These are phyloP conservation scores for Cladobotryum protrusum DNA, from an alignment of 2,329 filamentous ascomycete species.

Conservation along the genomic window DNA sequence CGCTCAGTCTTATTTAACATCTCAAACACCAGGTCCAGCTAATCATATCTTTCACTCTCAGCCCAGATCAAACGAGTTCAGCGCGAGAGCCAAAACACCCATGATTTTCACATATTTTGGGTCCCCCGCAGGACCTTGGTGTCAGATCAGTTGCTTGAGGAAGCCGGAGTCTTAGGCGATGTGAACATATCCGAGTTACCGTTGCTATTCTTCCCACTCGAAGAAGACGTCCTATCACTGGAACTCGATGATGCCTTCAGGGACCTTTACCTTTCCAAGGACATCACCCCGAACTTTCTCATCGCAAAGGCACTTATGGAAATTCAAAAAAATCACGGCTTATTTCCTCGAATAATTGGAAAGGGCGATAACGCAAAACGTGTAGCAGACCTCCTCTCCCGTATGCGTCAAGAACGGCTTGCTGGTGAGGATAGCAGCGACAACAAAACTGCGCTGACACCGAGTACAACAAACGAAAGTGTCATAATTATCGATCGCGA, in stretches of 20 bases:
- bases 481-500: conserved; percentile 93
- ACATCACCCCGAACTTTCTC: conserved; percentile 84
- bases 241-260: conserved; percentile 82
- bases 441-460: conserved; percentile 62
- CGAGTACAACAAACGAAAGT: conserved; percentile 82
- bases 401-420: conserved; percentile 84
- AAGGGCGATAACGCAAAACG: conserved; percentile 93
- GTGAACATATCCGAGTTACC: conserved; percentile 83
- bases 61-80: conserved; percentile 88
- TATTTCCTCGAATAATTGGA: conserved; percentile 90
- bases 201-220: conserved; percentile 83
- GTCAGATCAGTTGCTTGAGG: conserved; percentile 85
- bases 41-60: conserved; percentile 37
- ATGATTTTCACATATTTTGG: conserved; percentile 97
- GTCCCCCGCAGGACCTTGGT: conserved; percentile 87
- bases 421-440: conserved; percentile 70
- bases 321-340: conserved; percentile 82
- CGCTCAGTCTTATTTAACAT: conserved; percentile 7
- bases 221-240: conserved; percentile 83
- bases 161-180: conserved; percentile 87
- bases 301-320: conserved; percentile 90
- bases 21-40: conserved; percentile 8
- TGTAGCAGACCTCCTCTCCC: conserved; percentile 76
- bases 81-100: conserved; percentile 78
- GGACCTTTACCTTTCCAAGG: conserved; percentile 84